Conservation (phyloP, 345 rosid genomes). For the Salix arbutifolia region DNA sequence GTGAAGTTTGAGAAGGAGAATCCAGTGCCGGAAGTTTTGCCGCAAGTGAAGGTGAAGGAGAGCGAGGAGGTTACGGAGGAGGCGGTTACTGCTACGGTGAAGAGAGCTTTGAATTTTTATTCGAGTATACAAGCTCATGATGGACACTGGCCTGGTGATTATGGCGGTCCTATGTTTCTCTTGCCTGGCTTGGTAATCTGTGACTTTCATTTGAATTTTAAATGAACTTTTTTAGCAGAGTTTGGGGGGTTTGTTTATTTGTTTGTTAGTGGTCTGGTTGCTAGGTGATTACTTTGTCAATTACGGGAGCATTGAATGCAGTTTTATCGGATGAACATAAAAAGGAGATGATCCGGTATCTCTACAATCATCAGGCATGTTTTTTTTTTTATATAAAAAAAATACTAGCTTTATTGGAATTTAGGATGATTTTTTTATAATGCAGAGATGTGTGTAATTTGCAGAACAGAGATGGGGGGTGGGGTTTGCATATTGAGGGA, state of each 20-base stretch:
- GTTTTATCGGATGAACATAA: constrained; percentile 71
- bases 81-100: constrained; percentile 49
- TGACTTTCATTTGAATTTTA: not conserved
- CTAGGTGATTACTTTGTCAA: constrained; percentile 72
- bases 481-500: constrained; percentile 99
- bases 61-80: constrained; percentile 58
- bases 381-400: too few relatives aligned
- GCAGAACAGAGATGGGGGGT: constrained; percentile 94
- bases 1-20: constrained; percentile 70
- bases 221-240: not conserved
- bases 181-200: constrained; percentile 71
- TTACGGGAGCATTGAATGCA: constrained; percentile 81
- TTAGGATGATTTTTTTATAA: not conserved
- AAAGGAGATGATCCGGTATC: constrained; percentile 77
- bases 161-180: constrained; percentile 98
- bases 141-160: constrained; percentile 98
- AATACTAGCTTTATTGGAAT: not conserved
- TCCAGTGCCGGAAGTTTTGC: constrained; percentile 31
- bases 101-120: constrained; percentile 65
- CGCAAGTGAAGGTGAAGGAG: constrained; percentile 51
- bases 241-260: not conserved
- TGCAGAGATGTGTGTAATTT: constrained; percentile 12
- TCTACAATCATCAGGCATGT: constrained; percentile 83
- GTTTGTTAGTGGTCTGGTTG: too few relatives aligned
- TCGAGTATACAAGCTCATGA: constrained; percentile 80